Evolutionary conservation across 495 filamentous ascomycete species (phyloP), one percentile per base, ranked within the genome.

Genomic region (Aspergillus heteromorphus): DNA sequence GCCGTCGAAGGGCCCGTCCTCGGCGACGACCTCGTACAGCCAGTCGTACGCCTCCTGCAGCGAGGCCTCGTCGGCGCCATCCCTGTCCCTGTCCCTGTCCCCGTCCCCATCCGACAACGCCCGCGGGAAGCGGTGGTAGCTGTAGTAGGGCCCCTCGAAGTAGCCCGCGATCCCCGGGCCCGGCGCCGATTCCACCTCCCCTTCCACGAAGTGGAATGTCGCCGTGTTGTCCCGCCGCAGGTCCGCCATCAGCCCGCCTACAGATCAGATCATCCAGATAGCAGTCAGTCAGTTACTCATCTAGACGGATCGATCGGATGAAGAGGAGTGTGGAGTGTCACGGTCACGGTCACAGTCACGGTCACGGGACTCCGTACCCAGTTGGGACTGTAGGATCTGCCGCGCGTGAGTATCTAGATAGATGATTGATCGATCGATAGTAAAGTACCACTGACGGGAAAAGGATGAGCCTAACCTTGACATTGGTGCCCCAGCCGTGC

Each of bases 1-100:
- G 23, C 64, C 70, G 40, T 74, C 71, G 34, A 73, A 73, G 11
- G 71, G 71, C 9, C 68, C 68, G 20, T 74, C 65, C 21, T 66
- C 51, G 13, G 61, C 57, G n/a, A 73, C 59, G 17, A 64, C 59
- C 29, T 72, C 67, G 51, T 66, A 54, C 6, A 73, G 58, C 23
- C 56, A 49, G 20, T 64, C 53, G 34, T 69, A 71, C 0, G 70
- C 67, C 8, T 65, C 64, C 8, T 55, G 29, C 6, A 72, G 52
- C 11, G 66, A 61, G 18, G 59, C 50, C 4, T 62, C 63, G 42
- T 68, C 63, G 38, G 49, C 16, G n/a, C n/a, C n/a, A n/a, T n/a
- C n/a, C n/a, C n/a, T n/a, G n/a, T n/a, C n/a, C n/a, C n/a, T n/a
- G n/a, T n/a, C n/a, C n/a, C n/a, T n/a, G n/a, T n/a, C n/a, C n/a